phyloP scores from a whole-genome alignment of 129 eudicot species.

The Helianthus annuus region DNA sequence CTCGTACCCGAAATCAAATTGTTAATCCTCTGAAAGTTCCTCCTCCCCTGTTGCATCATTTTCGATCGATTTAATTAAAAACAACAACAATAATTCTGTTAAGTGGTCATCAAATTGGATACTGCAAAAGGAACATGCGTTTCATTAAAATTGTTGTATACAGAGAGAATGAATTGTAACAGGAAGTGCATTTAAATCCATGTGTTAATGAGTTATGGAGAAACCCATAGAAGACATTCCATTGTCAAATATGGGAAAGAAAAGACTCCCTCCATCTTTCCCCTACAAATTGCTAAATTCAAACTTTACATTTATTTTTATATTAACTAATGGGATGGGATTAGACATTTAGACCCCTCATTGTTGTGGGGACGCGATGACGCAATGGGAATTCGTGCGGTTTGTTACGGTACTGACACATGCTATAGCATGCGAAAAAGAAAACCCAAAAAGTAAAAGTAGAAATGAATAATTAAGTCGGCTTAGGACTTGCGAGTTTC shows the following conservation, averaged over 20 bases:
- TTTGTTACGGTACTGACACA: too few relatives aligned
- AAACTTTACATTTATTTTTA: background rate
- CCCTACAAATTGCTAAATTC: background rate
- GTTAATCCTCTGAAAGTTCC: slow-evolving; percentile 3
- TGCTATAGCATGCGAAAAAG: too few relatives aligned
- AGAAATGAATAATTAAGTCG: too few relatives aligned
- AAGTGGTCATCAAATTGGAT: too few relatives aligned
- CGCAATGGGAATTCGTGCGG: too few relatives aligned
- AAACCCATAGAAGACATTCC: background rate
- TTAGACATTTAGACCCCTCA: too few relatives aligned
- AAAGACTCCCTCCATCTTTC: background rate
- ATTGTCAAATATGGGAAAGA: background rate
- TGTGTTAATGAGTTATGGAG: slow-evolving; percentile 1
- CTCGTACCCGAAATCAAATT: background rate
- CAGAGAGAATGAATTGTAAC: background rate
- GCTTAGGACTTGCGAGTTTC: too few relatives aligned
- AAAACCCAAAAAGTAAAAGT: too few relatives aligned
- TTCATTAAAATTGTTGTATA: background rate
- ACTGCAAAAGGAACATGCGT: background rate
- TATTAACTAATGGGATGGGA: background rate
- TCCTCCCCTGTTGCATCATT: slow-evolving; percentile 10
- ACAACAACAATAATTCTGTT: background rate
- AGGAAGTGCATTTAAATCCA: background rate
- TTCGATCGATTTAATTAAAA: background rate
- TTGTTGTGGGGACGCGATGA: too few relatives aligned